Percentiles rank a stretch among this genome's conserved stretches.
Evolutionary conservation across 768 basidiomycete genomes (phyloP).

Genomic region (Hygrocybe coccinea): DNA sequence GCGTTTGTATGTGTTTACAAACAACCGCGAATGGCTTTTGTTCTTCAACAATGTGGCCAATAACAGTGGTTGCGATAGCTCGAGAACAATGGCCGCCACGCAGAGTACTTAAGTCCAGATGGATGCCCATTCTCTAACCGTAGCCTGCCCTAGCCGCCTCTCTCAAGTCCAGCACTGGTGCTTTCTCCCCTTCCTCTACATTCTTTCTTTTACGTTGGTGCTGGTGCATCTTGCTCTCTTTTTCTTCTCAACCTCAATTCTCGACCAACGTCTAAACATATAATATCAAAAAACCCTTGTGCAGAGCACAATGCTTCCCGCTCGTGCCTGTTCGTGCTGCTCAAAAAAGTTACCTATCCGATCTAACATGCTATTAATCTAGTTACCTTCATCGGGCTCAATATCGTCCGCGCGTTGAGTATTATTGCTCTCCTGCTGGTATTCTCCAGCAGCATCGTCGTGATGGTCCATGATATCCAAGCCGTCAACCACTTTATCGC

Average conservation of each 20-base stretch:
- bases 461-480: conserved; percentile 69
- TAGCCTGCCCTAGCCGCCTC: not conserved
- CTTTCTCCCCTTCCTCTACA: not conserved
- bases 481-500: conserved; percentile 63
- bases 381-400: conserved; percentile 69
- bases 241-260: not conserved
- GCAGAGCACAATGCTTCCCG: conserved; percentile 8
- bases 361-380: conserved; percentile 1
- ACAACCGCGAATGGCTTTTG: too few species aligned
- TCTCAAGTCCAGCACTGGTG: not conserved
- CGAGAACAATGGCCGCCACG: not conserved
- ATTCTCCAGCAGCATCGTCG: conserved; percentile 69
- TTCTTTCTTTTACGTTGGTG: conserved; percentile 3
- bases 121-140: too few species aligned
- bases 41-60: too few species aligned
- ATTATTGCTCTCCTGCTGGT: conserved; percentile 76
- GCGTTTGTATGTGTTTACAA: not conserved
- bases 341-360: not conserved
- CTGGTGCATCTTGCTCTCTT: conserved; percentile 10
- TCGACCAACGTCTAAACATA: not conserved
- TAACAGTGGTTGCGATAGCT: not conserved
- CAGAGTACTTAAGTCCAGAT: not conserved
- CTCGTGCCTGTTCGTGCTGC: conserved; percentile 11
- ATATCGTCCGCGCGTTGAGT: conserved; percentile 69
- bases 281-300: not conserved